Evolutionary conservation across 2,329 filamentous ascomycete genomes (phyloP).

Genomic region (Pestalotiopsis fici): DNA sequence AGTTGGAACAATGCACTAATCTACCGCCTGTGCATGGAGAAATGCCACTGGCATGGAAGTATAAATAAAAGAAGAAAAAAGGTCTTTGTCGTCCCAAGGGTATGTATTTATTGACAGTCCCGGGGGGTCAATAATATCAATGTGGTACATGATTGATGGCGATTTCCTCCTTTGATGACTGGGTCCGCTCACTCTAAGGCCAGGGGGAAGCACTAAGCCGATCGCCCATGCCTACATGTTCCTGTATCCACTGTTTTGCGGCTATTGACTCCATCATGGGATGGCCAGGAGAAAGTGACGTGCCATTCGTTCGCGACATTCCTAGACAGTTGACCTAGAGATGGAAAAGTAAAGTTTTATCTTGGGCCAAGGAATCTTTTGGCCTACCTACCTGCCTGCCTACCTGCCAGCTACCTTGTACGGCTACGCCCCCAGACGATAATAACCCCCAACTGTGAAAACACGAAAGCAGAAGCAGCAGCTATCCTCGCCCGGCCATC

Average conservation of each 20-base stretch:
- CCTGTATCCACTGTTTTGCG: background rate
- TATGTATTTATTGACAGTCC: background rate
- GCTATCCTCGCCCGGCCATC: background rate
- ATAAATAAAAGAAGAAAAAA: background rate
- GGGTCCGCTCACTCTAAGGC: background rate
- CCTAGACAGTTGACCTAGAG: background rate
- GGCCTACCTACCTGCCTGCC: no score
- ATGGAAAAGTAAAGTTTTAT: background rate
- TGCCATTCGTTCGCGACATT: background rate
- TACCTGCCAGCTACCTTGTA: background rate
- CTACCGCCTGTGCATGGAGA: background rate
- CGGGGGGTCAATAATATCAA: background rate
- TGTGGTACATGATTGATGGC: no score
- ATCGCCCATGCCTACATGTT: background rate
- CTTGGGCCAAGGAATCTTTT: background rate
- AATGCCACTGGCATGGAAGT: background rate
- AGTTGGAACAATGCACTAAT: background rate
- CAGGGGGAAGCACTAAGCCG: background rate
- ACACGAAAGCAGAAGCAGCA: background rate
- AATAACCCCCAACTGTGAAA: background rate
- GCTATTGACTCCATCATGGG: background rate
- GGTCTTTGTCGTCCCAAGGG: background rate
- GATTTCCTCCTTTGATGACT: background rate
- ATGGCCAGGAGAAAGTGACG: background rate
- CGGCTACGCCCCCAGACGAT: background rate